Percentiles rank a stretch among this genome's conserved stretches.
Conservation (phyloP, 345 rosid genomes). For the Mangifera indica region DNA sequence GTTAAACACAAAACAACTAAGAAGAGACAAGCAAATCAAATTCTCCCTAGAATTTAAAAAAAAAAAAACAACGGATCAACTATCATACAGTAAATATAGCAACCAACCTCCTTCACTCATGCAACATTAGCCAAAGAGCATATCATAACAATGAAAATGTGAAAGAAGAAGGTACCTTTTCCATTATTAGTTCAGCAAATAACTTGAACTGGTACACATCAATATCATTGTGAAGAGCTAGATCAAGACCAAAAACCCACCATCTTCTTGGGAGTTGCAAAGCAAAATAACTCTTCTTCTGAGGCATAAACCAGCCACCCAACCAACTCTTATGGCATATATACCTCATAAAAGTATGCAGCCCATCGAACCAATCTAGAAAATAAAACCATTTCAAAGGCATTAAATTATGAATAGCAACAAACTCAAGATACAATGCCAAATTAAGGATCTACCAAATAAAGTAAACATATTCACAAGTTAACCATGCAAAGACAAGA, state of each 20-base stretch:
- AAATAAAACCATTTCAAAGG: slow-evolving; percentile 5
- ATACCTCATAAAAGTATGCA: slow-evolving; percentile 95
- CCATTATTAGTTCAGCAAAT: slow-evolving; percentile 72
- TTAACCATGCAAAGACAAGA: background rate
- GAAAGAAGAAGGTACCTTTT: slow-evolving; percentile 54
- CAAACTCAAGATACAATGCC: background rate
- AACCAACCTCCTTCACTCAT: background rate
- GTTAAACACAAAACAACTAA: background rate
- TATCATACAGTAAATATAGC: background rate
- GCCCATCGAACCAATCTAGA: slow-evolving; percentile 97
- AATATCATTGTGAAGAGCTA: slow-evolving; percentile 95
- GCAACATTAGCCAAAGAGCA: slow-evolving; percentile 4
- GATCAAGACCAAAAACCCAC: slow-evolving; percentile 99
- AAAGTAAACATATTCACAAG: background rate
- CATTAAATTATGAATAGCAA: slow-evolving; percentile 4
- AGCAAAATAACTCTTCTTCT: slow-evolving; percentile 96
- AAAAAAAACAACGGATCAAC: background rate
- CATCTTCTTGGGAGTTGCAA: slow-evolving; percentile 89
- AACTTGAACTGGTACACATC: slow-evolving; percentile 98
- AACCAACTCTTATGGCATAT: slow-evolving; percentile 99
- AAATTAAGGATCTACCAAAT: slow-evolving; percentile 2
- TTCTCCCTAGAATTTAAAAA: too few species aligned
- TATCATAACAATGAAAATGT: slow-evolving; percentile 7
- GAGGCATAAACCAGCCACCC: slow-evolving; percentile 99
- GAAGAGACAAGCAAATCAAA: background rate